Evolutionary conservation across 306 rosid species (phyloP).

Genomic region (Luffa acutangula): DNA sequence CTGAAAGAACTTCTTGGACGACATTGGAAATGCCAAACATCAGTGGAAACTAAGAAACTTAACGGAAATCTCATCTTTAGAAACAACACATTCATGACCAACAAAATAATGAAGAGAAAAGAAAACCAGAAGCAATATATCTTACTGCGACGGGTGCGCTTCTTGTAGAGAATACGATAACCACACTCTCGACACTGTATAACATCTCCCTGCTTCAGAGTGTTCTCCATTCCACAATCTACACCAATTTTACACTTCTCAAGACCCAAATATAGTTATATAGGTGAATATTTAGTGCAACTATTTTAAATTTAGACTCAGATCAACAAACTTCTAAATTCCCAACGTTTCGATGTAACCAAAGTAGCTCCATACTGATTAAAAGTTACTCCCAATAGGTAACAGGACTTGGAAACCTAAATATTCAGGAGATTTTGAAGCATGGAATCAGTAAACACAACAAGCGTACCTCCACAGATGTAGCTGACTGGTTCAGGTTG

Average conservation of each 20-base stretch:
- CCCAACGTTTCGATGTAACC: background rate
- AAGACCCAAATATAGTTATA: background rate
- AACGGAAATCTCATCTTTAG: background rate
- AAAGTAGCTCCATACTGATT: background rate
- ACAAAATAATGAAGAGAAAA: background rate
- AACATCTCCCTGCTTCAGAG: slow-evolving; percentile 79
- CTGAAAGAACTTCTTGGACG: background rate
- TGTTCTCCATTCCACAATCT: slow-evolving; percentile 92
- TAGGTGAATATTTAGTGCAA: background rate
- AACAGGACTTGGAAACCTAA: background rate
- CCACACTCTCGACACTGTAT: slow-evolving; percentile 97
- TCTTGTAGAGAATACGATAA: slow-evolving; percentile 88
- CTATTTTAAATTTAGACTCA: background rate
- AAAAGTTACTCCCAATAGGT: background rate
- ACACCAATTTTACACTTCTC: background rate
- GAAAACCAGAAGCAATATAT: background rate
- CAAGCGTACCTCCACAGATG: slow-evolving; percentile 46
- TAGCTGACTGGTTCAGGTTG: slow-evolving; percentile 62
- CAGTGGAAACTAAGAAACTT: background rate
- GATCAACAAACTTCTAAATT: background rate
- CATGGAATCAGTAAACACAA: background rate
- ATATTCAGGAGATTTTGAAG: background rate
- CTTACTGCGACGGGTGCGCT: slow-evolving; percentile 96
- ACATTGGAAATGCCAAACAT: background rate
- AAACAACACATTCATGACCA: background rate